Conservation (phyloP, 768 basidiomycete species). For the Suillus spraguei region DNA sequence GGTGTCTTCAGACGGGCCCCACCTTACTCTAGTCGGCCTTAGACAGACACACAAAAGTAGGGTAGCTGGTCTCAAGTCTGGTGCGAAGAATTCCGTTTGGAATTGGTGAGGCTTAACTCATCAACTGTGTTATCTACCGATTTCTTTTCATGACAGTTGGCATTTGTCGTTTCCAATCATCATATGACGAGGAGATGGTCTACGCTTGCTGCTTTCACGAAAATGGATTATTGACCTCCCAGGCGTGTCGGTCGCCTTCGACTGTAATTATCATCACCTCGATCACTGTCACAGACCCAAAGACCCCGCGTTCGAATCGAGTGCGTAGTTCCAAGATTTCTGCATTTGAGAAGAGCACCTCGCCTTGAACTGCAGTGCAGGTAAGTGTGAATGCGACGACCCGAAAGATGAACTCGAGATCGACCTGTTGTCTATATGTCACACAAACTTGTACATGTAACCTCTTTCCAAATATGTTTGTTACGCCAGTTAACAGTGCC, state of each 20-base stretch:
- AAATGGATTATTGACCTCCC: background rate
- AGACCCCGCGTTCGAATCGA: background rate
- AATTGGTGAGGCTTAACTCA: background rate
- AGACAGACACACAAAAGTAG: background rate
- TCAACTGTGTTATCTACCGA: background rate
- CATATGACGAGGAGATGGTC: background rate
- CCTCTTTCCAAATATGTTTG: background rate
- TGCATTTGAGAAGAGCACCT: background rate
- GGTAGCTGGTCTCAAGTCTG: background rate
- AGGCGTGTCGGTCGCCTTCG: background rate
- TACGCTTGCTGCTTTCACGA: background rate
- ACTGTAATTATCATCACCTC: background rate
- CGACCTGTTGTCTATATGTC: background rate
- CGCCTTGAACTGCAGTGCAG: background rate
- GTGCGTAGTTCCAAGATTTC: background rate
- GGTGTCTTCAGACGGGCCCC: background rate
- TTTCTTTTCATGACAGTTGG: background rate
- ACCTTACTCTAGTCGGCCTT: background rate
- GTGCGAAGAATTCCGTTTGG: background rate
- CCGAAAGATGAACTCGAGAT: background rate
- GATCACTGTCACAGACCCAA: background rate
- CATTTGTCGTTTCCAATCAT: background rate
- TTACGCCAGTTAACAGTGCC: conserved; percentile 16
- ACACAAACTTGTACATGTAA: background rate
- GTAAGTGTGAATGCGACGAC: background rate